Evolutionary conservation across 2,329 filamentous ascomycete species (phyloP), one percentile per base, ranked within the genome.

Genomic region (Colletotrichum brevisporum): DNA sequence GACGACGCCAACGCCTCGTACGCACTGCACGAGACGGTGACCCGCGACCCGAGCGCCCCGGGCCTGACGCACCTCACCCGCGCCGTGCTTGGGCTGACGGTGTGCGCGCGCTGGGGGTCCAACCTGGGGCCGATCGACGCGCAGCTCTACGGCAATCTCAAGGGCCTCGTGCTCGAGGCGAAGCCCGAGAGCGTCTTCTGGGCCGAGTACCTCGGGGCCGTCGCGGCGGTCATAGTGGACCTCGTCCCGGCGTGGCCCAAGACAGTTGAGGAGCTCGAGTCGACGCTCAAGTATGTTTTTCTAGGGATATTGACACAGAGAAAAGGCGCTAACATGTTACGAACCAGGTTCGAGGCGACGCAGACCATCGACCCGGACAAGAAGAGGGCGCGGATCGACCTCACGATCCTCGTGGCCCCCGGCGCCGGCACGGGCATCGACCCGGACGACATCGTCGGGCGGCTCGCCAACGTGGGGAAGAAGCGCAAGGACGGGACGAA

Each of bases 81-180:
- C 13, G 91, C 92, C 0, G 79, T 93, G 2, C 83, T 97, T 3
- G 93, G 89, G 0, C 82, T 97, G 4, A 86, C 91, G 1, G 83
- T 93, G 1, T 94, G 90, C 73, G 90, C 92, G 53, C 86, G 94
- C 72, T 97, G 94, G 89, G 92, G 90, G 18, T 90, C 89, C 2
- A 86, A 88, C 54, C 76, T 90, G 4, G 83, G 83, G 0, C 83
- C 84, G 1, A 76, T 81, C 0, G 88, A 91, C 69, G 74, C 76
- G 15, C 76, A 79, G 53, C 77, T 88, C 13, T 79, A 83, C 66
- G 72, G 74, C 4, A 80, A 81, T 6, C 76, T 89, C n/a, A 79
- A 79, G 41, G 77, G 74, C 16, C 75, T 89, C 43, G 75, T 86
- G 16, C 75, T 77, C 41, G 76, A 74, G 21, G 78, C 79, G 21